A percentile compares a stretch with the other conserved stretches of the same genome.
These are phyloP conservation scores for Fimicolochytrium jonesii DNA, from an alignment of 192 early-diverging fungal species.

Conservation along the genomic window DNA sequence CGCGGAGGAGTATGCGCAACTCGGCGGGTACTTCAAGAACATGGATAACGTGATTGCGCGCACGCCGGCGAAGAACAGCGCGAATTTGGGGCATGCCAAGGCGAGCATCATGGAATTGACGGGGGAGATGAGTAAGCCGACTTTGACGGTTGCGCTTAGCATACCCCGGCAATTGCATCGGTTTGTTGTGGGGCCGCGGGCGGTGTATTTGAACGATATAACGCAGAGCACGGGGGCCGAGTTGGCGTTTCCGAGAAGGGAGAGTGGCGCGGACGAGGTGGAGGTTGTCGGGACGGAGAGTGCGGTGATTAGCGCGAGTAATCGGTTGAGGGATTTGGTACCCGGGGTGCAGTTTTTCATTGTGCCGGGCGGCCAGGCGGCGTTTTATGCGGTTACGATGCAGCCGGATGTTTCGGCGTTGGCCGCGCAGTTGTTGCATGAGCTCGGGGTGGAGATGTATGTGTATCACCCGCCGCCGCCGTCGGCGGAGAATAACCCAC, in stretches of 20 bases:
- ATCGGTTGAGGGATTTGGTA: conserved; percentile 52
- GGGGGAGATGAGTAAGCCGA: conserved; percentile 42
- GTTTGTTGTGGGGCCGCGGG: conserved; percentile 45
- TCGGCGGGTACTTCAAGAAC: conserved; percentile 78
- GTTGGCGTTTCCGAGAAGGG: conserved; percentile 62
- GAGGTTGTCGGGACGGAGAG: conserved; percentile 55
- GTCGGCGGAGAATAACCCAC: not conserved
- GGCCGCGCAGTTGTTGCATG: conserved; percentile 12
- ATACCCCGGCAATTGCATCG: conserved; percentile 63
- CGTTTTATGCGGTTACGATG: conserved; percentile 35
- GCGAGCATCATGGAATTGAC: conserved; percentile 62
- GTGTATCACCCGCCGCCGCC: conserved; percentile 22
- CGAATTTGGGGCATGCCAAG: conserved; percentile 59
- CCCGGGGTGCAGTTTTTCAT: conserved; percentile 51
- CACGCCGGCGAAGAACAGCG: conserved; percentile 70
- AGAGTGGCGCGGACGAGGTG: conserved; percentile 57
- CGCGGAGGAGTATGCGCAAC: conserved; percentile 63
- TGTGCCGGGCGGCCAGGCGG: conserved; percentile 45
- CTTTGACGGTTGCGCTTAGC: conserved; percentile 38
- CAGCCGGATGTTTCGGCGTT: conserved; percentile 41
- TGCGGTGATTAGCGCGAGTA: conserved; percentile 47
- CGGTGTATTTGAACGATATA: conserved; percentile 49
- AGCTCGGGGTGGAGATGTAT: conserved; percentile 31
- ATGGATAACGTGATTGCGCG: conserved; percentile 78
- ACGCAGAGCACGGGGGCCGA: conserved; percentile 51